Evolutionary conservation across 2,329 filamentous ascomycete genomes (phyloP).

Genomic region (Cytospora leucostoma): DNA sequence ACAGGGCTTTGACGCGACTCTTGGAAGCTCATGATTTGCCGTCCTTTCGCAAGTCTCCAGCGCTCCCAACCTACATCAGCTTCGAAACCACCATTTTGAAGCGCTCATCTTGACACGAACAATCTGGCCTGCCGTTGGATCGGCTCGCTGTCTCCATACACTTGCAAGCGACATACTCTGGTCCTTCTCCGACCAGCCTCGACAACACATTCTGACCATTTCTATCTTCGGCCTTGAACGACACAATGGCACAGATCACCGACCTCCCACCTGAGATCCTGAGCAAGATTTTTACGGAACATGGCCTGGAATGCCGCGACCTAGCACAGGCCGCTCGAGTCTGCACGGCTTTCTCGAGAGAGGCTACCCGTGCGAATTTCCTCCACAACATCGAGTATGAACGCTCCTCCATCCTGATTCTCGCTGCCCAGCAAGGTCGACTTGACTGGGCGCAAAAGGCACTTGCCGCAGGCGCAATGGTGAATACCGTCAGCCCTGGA

Average conservation of each 20-base stretch:
- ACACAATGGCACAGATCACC: background rate
- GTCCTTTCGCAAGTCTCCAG: too few relatives aligned
- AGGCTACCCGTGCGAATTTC: background rate
- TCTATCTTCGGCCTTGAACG: background rate
- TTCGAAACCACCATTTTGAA: too few relatives aligned
- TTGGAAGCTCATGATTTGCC: too few relatives aligned
- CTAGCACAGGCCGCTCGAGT: background rate
- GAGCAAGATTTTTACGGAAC: background rate
- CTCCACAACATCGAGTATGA: background rate
- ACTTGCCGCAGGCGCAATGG: background rate
- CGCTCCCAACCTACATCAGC: too few relatives aligned
- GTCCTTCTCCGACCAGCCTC: background rate
- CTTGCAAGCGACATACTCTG: too few relatives aligned
- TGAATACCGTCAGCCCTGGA: background rate
- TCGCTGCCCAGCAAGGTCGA: background rate
- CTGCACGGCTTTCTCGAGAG: background rate
- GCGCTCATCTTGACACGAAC: too few relatives aligned
- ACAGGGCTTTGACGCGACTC: too few relatives aligned
- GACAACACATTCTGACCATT: background rate
- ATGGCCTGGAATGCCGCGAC: background rate
- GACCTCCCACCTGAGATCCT: background rate
- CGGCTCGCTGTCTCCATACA: too few relatives aligned
- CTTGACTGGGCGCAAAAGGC: background rate
- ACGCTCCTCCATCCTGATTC: background rate
- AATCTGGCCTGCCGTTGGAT: too few relatives aligned